phyloP scores from a whole-genome alignment of 805 yeast genomes.

The Metschnikowia cubensis region DNA sequence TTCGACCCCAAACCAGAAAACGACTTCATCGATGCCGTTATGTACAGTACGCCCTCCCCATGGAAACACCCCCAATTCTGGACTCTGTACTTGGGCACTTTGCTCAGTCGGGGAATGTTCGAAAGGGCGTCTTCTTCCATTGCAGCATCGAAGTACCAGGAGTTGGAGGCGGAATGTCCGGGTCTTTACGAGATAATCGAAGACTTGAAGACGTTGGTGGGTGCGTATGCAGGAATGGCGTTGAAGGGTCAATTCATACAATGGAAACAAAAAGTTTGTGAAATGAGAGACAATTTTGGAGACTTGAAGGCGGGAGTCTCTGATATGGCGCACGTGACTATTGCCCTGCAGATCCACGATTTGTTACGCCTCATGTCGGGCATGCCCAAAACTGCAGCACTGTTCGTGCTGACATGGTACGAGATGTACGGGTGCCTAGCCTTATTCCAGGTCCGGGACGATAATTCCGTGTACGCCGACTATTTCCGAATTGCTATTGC shows the following conservation, averaged over 20 bases:
- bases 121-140: constrained; percentile 50
- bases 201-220: constrained; percentile 39
- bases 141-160: constrained; percentile 40
- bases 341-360: constrained; percentile 37
- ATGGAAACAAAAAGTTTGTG: constrained; percentile 52
- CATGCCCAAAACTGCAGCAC: constrained; percentile 46
- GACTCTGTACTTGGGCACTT: constrained; percentile 53
- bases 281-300: constrained; percentile 41
- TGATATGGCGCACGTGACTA: constrained; percentile 23
- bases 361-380: constrained; percentile 46
- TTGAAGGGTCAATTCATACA: constrained; percentile 40
- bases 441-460: constrained; percentile 55
- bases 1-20: constrained; percentile 65
- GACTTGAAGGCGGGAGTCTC: constrained; percentile 22
- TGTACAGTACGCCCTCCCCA: constrained; percentile 42
- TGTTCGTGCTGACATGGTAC: constrained; percentile 60
- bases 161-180: constrained; percentile 25
- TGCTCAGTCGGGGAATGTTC: constrained; percentile 60
- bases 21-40: constrained; percentile 44
- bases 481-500: constrained; percentile 31
- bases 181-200: constrained; percentile 35
- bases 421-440: constrained; percentile 57
- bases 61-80: constrained; percentile 55
- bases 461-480: constrained; percentile 28
- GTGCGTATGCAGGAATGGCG: constrained; percentile 38